Conservation (phyloP, 164 flowering plant species). For the Piper longum region DNA sequence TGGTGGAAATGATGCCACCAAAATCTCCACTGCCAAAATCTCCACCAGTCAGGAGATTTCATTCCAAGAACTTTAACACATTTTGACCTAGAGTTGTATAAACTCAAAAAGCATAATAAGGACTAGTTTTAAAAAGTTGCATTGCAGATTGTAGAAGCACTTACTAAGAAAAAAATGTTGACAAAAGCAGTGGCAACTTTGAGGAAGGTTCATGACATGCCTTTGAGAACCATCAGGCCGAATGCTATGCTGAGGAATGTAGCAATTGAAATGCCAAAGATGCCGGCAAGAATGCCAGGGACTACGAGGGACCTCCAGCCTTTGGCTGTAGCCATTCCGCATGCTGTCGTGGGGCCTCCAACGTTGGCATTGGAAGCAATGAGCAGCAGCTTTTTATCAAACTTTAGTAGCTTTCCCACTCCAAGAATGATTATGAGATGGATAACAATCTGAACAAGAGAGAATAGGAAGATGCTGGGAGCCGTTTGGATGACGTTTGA, state of each 20-base stretch:
- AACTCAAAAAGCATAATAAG: no score
- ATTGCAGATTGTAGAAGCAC: no score
- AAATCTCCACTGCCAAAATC: no score
- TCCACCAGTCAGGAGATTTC: no score
- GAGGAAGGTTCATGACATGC: slow-evolving; percentile 21
- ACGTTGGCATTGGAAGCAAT: slow-evolving; percentile 90
- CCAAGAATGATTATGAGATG: slow-evolving; percentile 71
- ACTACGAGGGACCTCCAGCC: slow-evolving; percentile 78
- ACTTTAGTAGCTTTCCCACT: slow-evolving; percentile 47
- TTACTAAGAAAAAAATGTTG: no score
- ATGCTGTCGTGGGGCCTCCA: slow-evolving; percentile 93
- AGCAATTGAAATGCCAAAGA: slow-evolving; percentile 69
- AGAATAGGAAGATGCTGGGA: slow-evolving; percentile 78
- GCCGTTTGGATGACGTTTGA: slow-evolving; percentile 66
- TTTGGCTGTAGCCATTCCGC: slow-evolving; percentile 90
- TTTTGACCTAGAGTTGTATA: no score
- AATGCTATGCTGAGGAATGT: slow-evolving; percentile 86
- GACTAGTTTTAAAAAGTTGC: no score
- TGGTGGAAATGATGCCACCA: no score
- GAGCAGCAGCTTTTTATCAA: slow-evolving; percentile 55
- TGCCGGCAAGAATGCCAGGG: slow-evolving; percentile 81
- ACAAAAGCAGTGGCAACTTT: background rate
- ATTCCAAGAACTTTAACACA: no score
- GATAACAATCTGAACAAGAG: slow-evolving; percentile 52
- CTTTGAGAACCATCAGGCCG: slow-evolving; percentile 46